A percentile compares a stretch with the other conserved stretches of the same genome.
Evolutionary conservation across 805 yeast species (phyloP).

Genomic region (Zygoascus bituminiphila): DNA sequence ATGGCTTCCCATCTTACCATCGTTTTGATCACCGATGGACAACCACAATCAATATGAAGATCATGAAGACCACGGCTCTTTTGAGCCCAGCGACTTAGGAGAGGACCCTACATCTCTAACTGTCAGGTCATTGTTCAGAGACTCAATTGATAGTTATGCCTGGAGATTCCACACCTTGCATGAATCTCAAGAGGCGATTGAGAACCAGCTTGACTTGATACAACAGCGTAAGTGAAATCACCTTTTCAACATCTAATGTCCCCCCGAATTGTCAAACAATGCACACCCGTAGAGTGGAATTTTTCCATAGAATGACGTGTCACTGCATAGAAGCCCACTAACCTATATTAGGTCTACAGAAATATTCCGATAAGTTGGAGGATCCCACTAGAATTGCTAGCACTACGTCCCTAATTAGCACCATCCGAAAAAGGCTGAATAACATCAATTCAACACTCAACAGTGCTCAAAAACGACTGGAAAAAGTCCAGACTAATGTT

Average conservation of each 20-base stretch:
- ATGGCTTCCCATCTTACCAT: too few species aligned
- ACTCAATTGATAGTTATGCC: slow-evolving; percentile 17
- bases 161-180: slow-evolving; percentile 17
- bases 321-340: background rate
- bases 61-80: too few species aligned
- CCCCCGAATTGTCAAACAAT: background rate
- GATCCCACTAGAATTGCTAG: slow-evolving; percentile 9
- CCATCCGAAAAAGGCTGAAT: slow-evolving; percentile 11
- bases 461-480: slow-evolving; percentile 14
- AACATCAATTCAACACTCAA: slow-evolving; percentile 11
- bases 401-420: slow-evolving; percentile 7
- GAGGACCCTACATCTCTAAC: slow-evolving; percentile 11
- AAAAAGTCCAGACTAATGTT: slow-evolving; percentile 2
- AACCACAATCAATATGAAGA: too few species aligned
- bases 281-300: too few species aligned
- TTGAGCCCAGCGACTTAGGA: too few species aligned
- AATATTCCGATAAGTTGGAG: slow-evolving; percentile 7
- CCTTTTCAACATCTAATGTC: background rate
- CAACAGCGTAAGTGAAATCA: background rate
- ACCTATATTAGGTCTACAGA: slow-evolving; percentile 8
- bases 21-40: too few species aligned
- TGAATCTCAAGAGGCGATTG: slow-evolving; percentile 19
- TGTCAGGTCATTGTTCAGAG: slow-evolving; percentile 12
- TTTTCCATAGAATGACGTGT: too few species aligned
- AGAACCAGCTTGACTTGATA: slow-evolving; percentile 15